Base-by-base conservation (phyloP, 2,329 filamentous ascomycete species). In the Magnaporthiopsis rhizophila region DNA sequence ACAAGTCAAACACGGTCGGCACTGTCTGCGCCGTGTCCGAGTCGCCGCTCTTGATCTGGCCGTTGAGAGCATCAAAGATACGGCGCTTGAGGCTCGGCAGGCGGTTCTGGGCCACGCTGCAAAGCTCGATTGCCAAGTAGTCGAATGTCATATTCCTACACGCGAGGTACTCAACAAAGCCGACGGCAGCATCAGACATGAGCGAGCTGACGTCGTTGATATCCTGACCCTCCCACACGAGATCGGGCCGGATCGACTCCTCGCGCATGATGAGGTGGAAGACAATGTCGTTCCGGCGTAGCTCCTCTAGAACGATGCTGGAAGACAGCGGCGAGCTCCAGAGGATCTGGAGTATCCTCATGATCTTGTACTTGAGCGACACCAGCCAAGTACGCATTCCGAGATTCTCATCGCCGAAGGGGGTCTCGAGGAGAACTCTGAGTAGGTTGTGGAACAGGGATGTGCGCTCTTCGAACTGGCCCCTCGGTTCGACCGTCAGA, bases 401-500 rank as follows among this genome's bases (percentile, higher is more conserved):
- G 24, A 74, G 76, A 2, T 83, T 82, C 56, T 85, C 84, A 65
- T 88, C 81, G 1, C 80, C 82, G 45, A 87, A 85, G 1, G 90
- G 89, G 61, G 90, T 87, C 62, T 86, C 84, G 4, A 91, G 79
- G 45, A 90, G 80, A n/a, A 95, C 81, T 15, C 85, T 82, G 61
- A 96, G 78, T 62, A 98, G 83, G 12, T 86, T 84, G 77, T 99
- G 94, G 72, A 99, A 92, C 18, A 99, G 79, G 0, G 95, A 94
- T 26, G 83, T 83, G 18, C 86, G 84, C 21, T 84, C 80, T 15
- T 87, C 84, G 74, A 97, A 96, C 2, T 89, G 77, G 61, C 92
- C 85, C 34, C 87, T 84, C 1, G 86, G 78, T 62, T 89, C 83
- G 38, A 95, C 79, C 30, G 86, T 86, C 2, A 98, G 79, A 12